Percentiles rank a stretch among this genome's conserved stretches.
Evolutionary conservation across 2,329 filamentous ascomycete genomes (phyloP).

Genomic region (Hypoxylon sp.): DNA sequence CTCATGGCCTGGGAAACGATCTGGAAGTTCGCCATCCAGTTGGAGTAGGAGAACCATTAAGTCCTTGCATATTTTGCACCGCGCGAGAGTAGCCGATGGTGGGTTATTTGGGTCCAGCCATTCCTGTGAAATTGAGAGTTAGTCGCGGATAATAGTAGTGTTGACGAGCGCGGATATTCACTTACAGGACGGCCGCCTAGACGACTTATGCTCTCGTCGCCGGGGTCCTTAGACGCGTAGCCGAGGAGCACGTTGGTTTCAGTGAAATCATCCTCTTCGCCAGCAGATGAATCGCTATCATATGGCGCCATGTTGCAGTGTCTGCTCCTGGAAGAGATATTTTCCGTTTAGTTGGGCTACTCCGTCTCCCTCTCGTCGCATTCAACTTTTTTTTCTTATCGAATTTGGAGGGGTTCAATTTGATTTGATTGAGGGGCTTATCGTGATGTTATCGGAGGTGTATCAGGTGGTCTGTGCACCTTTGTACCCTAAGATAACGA

Average conservation of each 20-base stretch:
- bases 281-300: constrained; percentile 87
- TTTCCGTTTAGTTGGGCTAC: background rate
- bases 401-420: constrained; percentile 35
- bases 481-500: too few species aligned
- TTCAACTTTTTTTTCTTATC: constrained; percentile 31
- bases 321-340: background rate
- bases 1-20: constrained; percentile 88
- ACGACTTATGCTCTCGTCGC: constrained; percentile 87
- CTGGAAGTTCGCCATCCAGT: constrained; percentile 90
- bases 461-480: constrained; percentile 12
- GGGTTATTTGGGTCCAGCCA: constrained; percentile 83
- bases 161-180: constrained; percentile 35
- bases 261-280: constrained; percentile 76
- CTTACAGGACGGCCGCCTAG: constrained; percentile 89
- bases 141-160: background rate
- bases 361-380: constrained; percentile 3
- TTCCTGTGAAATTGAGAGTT: constrained; percentile 67
- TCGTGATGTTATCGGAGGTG: background rate
- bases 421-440: constrained; percentile 35
- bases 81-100: constrained; percentile 82
- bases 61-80: constrained; percentile 89
- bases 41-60: constrained; percentile 89
- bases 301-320: constrained; percentile 63
- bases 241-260: constrained; percentile 92
- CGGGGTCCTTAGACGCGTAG: constrained; percentile 84